phyloP scores from a whole-genome alignment of 306 rosid genomes.

The Malus orientalis region DNA sequence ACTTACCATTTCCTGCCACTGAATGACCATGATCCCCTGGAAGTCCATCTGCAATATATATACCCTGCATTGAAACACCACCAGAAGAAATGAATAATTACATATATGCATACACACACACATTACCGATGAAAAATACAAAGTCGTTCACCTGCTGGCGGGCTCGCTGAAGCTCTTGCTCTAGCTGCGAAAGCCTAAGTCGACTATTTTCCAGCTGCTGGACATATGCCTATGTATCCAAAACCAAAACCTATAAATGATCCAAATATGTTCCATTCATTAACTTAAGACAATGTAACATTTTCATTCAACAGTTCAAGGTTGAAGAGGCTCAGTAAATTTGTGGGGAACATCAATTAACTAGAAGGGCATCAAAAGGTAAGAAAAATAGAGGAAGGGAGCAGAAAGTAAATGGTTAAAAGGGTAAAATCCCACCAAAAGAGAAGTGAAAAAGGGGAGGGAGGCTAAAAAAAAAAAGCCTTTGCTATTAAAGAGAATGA shows the following conservation, averaged over 20 bases:
- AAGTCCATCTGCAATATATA: slow-evolving; percentile 27
- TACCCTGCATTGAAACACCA: slow-evolving; percentile 33
- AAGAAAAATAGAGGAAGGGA: not conserved
- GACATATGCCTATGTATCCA: slow-evolving; percentile 66
- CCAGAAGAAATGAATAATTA: not conserved
- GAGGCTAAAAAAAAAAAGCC: not conserved
- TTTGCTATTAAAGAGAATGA: not conserved
- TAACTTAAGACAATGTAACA: not conserved
- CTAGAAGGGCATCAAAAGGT: not conserved
- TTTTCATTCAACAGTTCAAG: not conserved
- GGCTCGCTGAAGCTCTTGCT: slow-evolving; percentile 65
- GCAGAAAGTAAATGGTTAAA: not conserved
- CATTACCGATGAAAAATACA: not conserved
- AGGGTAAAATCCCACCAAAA: not conserved
- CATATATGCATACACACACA: not conserved
- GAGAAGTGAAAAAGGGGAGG: not conserved
- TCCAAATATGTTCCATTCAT: slow-evolving; percentile 32
- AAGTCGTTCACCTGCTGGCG: slow-evolving; percentile 60
- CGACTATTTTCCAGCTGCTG: slow-evolving; percentile 72
- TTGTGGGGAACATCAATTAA: not conserved
- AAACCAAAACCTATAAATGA: slow-evolving; percentile 45
- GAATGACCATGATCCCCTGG: slow-evolving; percentile 40
- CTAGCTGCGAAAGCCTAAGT: slow-evolving; percentile 55
- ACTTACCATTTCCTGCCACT: slow-evolving; percentile 45
- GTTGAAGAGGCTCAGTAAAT: not conserved